Evolutionary conservation across 768 basidiomycete species (phyloP), one percentile per base, ranked within the genome.

Genomic region (Coprinopsis strossmayeri): DNA sequence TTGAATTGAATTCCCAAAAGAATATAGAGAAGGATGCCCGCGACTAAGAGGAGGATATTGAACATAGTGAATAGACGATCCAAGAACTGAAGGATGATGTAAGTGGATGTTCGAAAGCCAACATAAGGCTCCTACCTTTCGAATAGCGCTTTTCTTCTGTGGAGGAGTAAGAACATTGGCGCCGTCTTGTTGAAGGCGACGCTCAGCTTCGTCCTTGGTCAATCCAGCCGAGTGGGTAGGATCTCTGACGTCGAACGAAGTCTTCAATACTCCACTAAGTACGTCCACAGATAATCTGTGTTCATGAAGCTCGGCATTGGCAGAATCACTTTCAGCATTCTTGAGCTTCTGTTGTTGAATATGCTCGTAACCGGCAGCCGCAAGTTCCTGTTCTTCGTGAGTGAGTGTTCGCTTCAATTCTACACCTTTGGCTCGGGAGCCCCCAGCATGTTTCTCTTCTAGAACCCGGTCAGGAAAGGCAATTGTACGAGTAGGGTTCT

Each of bases 361-460:
- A 57, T 82, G 79, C 44, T 79, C 79, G 59, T 85, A 85, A 1
- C 81, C 81, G n/a, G 82, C 82, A 1, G 76, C 79, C 12, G 81
- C 79, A 41, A 85, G 74, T 42, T 80, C 78, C 54, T 71, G 76
- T 49, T 84, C 81, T 59, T 84, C 82, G 55, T 78, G 72, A n/a
- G 82, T 83, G 60, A 82, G 61, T 48, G 81, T 74, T 46, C 76
- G 72, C 51, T 74, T 77, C 76, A 82, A 73, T 59, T 81, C 80
- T 41, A 73, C 70, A 12, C 80, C 80, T 52, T 73, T 73, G 28
- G 76, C 76, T 39, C 78, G 74, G 26, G 60, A 23, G 34, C 50
- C 45, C 43, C 55, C 57, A 27, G 49, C 53, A 45, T 53, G 49
- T 59, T 74, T 74, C 50, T 75, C 72, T 49, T 74, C 72, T 21